A percentile compares a stretch with the other conserved stretches of the same genome.
phyloP scores from a whole-genome alignment of 2,329 filamentous ascomycete genomes.

The Hypoxylon sp. region DNA sequence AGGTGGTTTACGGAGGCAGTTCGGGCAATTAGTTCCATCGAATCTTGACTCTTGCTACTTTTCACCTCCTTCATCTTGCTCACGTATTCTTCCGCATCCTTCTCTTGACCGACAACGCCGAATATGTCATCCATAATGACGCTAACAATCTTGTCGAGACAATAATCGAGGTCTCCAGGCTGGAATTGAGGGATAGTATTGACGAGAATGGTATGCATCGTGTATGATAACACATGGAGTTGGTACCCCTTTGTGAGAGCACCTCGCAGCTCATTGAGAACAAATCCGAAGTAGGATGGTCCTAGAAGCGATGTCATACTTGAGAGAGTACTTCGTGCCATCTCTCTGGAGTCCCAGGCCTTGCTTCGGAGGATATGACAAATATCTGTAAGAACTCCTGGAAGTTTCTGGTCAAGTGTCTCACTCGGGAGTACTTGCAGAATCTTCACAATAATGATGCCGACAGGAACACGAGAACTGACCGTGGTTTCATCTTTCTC shows the following conservation, averaged over 20 bases:
- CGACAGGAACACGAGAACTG: constrained; percentile 91
- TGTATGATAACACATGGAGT: constrained; percentile 94
- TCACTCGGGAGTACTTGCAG: constrained; percentile 82
- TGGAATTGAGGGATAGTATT: constrained; percentile 79
- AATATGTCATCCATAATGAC: constrained; percentile 99
- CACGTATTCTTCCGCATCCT: constrained; percentile 95
- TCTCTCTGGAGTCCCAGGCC: constrained; percentile 88
- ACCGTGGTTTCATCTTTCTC: constrained; percentile 96
- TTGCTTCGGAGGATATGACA: constrained; percentile 93
- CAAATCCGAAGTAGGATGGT: constrained; percentile 86
- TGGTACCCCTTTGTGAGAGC: constrained; percentile 91
- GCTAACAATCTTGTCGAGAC: constrained; percentile 80
- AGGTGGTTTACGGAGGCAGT: constrained; percentile 83
- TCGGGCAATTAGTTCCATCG: constrained; percentile 92
- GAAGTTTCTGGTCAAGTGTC: constrained; percentile 81
- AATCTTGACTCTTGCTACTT: constrained; percentile 97
- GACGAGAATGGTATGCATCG: constrained; percentile 91
- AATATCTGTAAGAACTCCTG: constrained; percentile 89
- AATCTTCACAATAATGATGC: constrained; percentile 89
- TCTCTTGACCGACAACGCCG: constrained; percentile 91
- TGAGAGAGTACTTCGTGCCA: constrained; percentile 88
- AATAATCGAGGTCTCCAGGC: constrained; percentile 91
- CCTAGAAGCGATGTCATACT: constrained; percentile 88
- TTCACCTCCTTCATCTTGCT: constrained; percentile 98
- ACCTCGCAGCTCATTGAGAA: constrained; percentile 90